These are phyloP conservation scores for Xylaria sp. DNA, from an alignment of 495 filamentous ascomycete species.

Conservation along the genomic window DNA sequence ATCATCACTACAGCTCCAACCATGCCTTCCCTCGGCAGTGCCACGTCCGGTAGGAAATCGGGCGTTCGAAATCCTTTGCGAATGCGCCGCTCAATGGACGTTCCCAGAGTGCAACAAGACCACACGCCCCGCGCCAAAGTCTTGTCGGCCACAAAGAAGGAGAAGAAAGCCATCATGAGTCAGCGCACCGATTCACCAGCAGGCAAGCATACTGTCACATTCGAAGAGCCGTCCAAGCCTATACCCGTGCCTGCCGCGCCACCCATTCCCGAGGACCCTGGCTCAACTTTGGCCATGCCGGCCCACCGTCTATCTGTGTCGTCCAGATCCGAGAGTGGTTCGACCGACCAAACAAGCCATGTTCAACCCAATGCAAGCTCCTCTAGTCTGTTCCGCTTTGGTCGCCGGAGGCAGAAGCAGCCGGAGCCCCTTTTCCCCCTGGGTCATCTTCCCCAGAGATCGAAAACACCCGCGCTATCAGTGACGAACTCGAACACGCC, in stretches of 20 bases:
- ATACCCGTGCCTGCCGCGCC: constrained; percentile 62
- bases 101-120: constrained; percentile 46
- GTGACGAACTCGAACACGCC: constrained; percentile 39
- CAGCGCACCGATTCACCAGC: constrained; percentile 51
- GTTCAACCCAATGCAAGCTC: constrained; percentile 66
- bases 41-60: constrained; percentile 59
- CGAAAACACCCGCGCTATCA: constrained; percentile 42
- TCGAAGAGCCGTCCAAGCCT: constrained; percentile 72
- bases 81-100: constrained; percentile 52
- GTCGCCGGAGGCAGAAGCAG: constrained; percentile 77
- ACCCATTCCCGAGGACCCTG: constrained; percentile 69
- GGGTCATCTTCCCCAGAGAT: constrained; percentile 74
- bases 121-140: constrained; percentile 33
- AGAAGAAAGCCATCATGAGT: constrained; percentile 46
- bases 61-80: constrained; percentile 56
- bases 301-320: constrained; percentile 85
- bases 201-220: constrained; percentile 58
- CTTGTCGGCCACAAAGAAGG: constrained; percentile 42
- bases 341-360: constrained; percentile 73
- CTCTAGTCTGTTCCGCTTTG: constrained; percentile 80
- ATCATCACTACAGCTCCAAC: constrained; percentile 96
- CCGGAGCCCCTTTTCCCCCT: constrained; percentile 79
- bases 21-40: constrained; percentile 58
- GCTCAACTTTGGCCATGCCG: constrained; percentile 70
- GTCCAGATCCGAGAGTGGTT: constrained; percentile 87